These are phyloP conservation scores for Botryotinia convoluta DNA, from an alignment of 2,329 filamentous ascomycete genomes.

Conservation along the genomic window DNA sequence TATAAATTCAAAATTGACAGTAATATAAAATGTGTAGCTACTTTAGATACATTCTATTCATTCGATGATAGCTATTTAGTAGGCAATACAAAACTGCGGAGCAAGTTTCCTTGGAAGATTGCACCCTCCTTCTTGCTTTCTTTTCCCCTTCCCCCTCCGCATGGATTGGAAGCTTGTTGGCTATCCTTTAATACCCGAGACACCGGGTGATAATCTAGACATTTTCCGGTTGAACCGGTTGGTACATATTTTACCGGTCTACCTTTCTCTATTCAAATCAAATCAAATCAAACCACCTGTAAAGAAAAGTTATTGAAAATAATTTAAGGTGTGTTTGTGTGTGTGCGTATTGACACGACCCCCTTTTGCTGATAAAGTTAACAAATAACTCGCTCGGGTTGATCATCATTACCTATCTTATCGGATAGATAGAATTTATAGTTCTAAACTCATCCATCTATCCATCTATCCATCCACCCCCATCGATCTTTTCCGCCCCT, in stretches of 20 bases:
- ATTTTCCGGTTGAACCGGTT: neutral
- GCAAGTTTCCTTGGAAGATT: neutral
- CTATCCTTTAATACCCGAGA: neutral
- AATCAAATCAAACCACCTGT: neutral
- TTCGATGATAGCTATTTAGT: neutral
- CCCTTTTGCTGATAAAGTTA: neutral
- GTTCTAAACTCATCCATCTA: neutral
- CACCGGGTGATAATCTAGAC: neutral
- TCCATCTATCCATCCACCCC: neutral
- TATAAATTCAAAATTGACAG: neutral
- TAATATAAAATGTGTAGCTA: neutral
- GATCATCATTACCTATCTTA: neutral
- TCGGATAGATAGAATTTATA: neutral
- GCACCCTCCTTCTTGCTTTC: neutral
- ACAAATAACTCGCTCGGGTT: neutral
- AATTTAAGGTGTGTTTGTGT: neutral
- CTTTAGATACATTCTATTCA: neutral
- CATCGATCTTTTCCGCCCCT: neutral
- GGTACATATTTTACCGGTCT: neutral
- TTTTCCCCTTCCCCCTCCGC: neutral
- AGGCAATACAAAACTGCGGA: neutral
- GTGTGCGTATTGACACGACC: neutral
- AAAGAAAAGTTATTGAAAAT: neutral
- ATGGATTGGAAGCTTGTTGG: neutral
- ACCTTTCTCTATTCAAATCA: neutral